Evolutionary conservation across 257 asterid species (phyloP).

Genomic region (Capsicum rhomboideum): DNA sequence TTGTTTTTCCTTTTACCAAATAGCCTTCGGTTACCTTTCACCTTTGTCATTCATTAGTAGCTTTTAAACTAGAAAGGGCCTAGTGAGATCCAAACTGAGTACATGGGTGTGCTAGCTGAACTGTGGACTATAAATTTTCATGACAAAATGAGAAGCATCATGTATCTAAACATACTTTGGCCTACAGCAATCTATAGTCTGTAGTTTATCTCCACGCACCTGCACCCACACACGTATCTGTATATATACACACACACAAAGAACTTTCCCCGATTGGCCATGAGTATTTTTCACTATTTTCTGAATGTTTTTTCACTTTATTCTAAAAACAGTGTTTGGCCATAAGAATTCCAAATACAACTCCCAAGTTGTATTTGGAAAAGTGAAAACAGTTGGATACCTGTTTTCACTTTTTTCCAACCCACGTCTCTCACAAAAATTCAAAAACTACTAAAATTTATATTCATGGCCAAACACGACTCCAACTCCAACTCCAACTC

Average conservation of each 20-base stretch:
- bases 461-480: too few species aligned
- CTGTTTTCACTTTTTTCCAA: too few species aligned
- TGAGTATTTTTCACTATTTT: too few species aligned
- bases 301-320: too few species aligned
- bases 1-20: neutral
- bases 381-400: too few species aligned
- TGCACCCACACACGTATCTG: neutral
- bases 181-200: neutral
- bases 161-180: neutral
- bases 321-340: too few species aligned
- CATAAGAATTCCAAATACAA: too few species aligned
- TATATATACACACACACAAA: neutral
- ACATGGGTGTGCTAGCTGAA: neutral
- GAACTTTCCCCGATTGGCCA: too few species aligned
- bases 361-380: too few species aligned
- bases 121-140: neutral
- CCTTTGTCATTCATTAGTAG: neutral
- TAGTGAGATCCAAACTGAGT: neutral
- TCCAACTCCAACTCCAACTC: too few species aligned
- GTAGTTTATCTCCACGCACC: neutral
- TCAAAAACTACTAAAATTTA: too few species aligned
- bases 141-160: neutral
- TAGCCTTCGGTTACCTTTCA: neutral
- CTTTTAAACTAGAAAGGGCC: neutral
- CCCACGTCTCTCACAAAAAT: too few species aligned